Base-by-base conservation (phyloP, 2,329 filamentous ascomycete species). In the Fusarium dlaminii region DNA sequence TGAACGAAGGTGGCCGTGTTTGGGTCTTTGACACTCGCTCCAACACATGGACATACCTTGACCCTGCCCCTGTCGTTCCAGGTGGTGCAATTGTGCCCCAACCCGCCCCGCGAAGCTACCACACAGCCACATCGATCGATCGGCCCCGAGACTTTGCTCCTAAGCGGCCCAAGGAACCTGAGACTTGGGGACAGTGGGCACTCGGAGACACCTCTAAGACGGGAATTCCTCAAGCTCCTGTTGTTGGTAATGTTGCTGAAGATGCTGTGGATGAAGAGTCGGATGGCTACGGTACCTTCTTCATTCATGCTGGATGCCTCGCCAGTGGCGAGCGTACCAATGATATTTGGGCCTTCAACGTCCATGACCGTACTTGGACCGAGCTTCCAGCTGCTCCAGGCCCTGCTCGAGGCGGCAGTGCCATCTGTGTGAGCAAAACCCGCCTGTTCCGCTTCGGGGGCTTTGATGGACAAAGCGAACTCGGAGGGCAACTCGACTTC, bases 391-490 rank as follows among this genome's bases (percentile, higher is more conserved):
- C 89, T 13, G 94, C 93, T 0, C 93, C 93, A 0, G 91, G 88
- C 2, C 89, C 91, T 13, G 84, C 89, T 1, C 87, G 94, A 54
- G 90, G 91, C 29, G 94, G 93, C 4, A 84, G 92, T 0, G 89
- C 90, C 8, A 90, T 97, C 32, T 89, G 91, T 3, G 87, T 91
- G 59, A 87, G 87, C 49, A 87, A 88, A 61, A 89, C 89, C 30
- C 88, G 90, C 30, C 81, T 97, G 12, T 97, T 92, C 82, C 88
- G 94, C 34, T 95, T 94, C 84, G 93, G 94, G 70, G 94, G 94
- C 0, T 96, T 92, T 76, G 93, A 96, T 80, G 94, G 93, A 1
- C 84, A 87, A 49, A 84, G 79, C 0, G 92, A 95, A 77, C 85
- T 93, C 54, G 94, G 94, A 22, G 94, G 93, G 0, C 86, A 87